Evolutionary conservation across 2,329 filamentous ascomycete genomes (phyloP), one percentile per base, ranked within the genome.

Genomic region (Phyllosticta citrichinensis): DNA sequence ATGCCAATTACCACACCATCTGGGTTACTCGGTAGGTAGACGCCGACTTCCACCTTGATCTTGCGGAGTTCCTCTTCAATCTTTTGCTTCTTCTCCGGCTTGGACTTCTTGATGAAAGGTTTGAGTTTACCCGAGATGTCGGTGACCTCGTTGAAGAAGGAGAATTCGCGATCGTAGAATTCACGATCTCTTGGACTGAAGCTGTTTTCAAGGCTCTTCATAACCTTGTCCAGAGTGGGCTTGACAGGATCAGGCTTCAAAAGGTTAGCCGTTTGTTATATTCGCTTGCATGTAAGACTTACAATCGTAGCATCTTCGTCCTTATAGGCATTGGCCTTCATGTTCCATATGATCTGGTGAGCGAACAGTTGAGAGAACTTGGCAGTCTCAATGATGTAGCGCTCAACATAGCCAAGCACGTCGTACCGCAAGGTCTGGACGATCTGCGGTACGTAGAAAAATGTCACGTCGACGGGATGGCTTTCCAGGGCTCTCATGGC

Each of bases 331-430:
- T 99, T 99, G 33, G 94, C 94, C 73, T 97, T 99, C 88, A 99
- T 99, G 73, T 99, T 99, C 94, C 95, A 99, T 71, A 99, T 99
- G 66, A 99, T 97, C 69, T 99, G 94, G 73, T 99, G 95, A 2
- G 95, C 93, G 74, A 99, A 99, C 9, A 97, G 78, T 73, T 97
- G 94, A n/a, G 94, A 97, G 70, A 96, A 92, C 68, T 95, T 93
- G 1, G 92, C 94, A 0, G 95, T 97, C 76, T 99, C 94, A 17
- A 97, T 81, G 60, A 99, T 97, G 70, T 97, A 99, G 53, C 93
- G 84, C 74, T 97, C 91, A 2, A 97, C 92, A 70, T 99, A 99
- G 61, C 94, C 94, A 24, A 99, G 80, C 12, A 83, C 83, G 78
- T 99, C 94, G 68, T 97, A 97, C 59, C 94, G 87, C 52, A 99